Evolutionary conservation across 2,329 filamentous ascomycete species (phyloP), one percentile per base, ranked within the genome.

Genomic region (Pseudogymnoascus sp.): DNA sequence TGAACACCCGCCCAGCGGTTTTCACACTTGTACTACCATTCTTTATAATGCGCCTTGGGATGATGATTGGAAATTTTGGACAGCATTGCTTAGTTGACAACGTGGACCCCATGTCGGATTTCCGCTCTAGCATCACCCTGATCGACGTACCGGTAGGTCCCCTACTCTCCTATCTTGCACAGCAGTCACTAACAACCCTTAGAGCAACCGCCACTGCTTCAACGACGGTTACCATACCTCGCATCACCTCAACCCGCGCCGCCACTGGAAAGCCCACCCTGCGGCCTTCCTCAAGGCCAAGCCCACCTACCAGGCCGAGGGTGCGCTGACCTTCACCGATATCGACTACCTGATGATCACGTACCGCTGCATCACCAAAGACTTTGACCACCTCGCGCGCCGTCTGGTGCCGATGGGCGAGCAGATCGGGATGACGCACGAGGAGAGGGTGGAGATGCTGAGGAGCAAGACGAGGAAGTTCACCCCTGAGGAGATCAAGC

Each of bases 21-120:
- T 90, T 87, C 67, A 84, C 84, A 0, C 80, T 90, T 28, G 67
- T 91, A 1, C 69, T 91, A 1, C 89, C 89, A 0, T 77, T 92
- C 18, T 65, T 81, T 2, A 72, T 87, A 30, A 79, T 92, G 73
- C 80, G 89, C 0, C 67, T 90, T 16, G 89, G 85, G 0, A 72
- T 93, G 64, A 93, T 92, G 89, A 79, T 89, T 6, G 89, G 89
- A 1, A 93, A 93, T 70, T 93, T 88, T 88, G 89, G 88, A 3
- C 89, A 93, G 70, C 89, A 93, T 70, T 89, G 89, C 1, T 86
- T 93, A 65, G 88, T 93, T 6, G 89, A 93, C 67, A 82, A 86
- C 18, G 76, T 83, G 11, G 85, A 90, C 66, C 89, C 89, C 0
- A 82, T 89, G 68, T 91, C 88, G 0, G 89, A 93, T 69, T 92